Base-by-base conservation (phyloP, 306 rosid genomes). In the Quillaja saponaria region DNA sequence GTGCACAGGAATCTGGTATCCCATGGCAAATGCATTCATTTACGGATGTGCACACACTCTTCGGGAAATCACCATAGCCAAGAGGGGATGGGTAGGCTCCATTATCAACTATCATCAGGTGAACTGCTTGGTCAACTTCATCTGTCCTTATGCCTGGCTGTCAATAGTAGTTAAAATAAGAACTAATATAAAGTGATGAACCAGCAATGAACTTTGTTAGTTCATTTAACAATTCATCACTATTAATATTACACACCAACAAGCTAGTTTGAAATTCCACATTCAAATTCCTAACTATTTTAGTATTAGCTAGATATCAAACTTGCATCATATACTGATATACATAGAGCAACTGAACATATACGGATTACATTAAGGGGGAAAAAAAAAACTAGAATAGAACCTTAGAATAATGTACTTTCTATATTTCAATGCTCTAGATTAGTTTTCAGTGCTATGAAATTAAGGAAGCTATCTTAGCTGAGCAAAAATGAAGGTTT, bases 11-110 rank as follows among this genome's bases (percentile, higher is more conserved):
- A 85, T 92, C 99, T 56, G 99, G 96, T 71, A 89, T 89, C 74
- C 96, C 95, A 67, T 89, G 99, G 85, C 95, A 89, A 47, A 89
- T 89, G 71, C 96, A 89, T 73, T 92, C 99, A 76, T 92, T 92
- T 69, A 92, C 86, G 49, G 99, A 92, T 41, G 99, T 92, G 84
- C 99, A 89, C 37, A 92, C 94, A 58, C 99, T 92, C 86, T 92
- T 92, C 31, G 95, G 99, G 81, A 92, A 92, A 49, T 90, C 90
- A 64, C 94, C 90, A 48, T 92, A 92, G 50, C 96, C 99, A 38
- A 92, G 89, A 55, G 95, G 99, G 28, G 99, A 92, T 0, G 96
- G 96, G 76, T 89, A 92, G 68, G 99, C 99, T 39, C 91, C 91
- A 25, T 89, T 92, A 50, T 92, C 96, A 64, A 92, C 46, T 71